A percentile compares a stretch with the other conserved stretches of the same genome.
Conservation (phyloP, 345 rosid species). For the Clausena lansium region DNA sequence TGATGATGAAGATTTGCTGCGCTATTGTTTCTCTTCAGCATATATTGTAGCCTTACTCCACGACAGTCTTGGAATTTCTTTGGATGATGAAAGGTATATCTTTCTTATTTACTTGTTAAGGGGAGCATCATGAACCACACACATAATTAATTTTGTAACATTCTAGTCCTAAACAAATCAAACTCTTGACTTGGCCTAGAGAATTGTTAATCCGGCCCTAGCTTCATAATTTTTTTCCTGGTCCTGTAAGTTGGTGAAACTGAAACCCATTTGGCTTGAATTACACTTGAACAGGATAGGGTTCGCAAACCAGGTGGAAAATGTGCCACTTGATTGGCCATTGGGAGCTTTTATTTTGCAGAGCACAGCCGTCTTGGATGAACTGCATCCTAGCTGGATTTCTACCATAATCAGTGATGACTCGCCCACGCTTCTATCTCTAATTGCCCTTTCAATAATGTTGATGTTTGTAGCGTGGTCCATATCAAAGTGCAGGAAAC, state of each 20-base stretch:
- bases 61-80: conserved; percentile 72
- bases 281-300: conserved; percentile 43
- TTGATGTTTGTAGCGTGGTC: conserved; percentile 52
- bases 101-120: not conserved
- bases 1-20: conserved; percentile 59
- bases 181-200: not conserved
- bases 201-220: too few species aligned
- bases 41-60: conserved; percentile 86
- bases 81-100: conserved; percentile 59
- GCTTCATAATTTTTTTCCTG: not conserved
- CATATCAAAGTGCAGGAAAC: conserved; percentile 74
- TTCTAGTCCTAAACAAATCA: not conserved
- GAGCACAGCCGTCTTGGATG: conserved; percentile 32
- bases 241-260: not conserved
- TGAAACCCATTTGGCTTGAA: conserved; percentile 1
- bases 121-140: not conserved
- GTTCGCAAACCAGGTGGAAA: conserved; percentile 66
- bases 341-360: conserved; percentile 86
- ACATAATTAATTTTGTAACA: not conserved
- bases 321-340: conserved; percentile 89
- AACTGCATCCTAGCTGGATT: conserved; percentile 44
- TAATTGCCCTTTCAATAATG: conserved; percentile 45
- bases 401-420: conserved; percentile 38
- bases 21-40: conserved; percentile 88
- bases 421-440: conserved; percentile 42